phyloP scores from a whole-genome alignment of 768 basidiomycete species.

The Gymnopilus junonius region DNA sequence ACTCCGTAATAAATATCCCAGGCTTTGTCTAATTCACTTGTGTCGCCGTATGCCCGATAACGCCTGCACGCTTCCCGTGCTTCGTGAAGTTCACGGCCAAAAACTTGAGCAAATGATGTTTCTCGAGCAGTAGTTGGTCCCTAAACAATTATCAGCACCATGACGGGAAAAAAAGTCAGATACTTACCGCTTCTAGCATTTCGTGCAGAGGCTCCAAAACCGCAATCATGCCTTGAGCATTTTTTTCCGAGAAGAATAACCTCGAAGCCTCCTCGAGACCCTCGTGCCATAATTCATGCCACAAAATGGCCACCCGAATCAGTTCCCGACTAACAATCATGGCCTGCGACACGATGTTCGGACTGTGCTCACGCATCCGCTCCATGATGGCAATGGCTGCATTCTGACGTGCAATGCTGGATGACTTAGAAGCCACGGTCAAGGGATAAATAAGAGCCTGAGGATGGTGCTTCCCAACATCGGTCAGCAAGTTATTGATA shows the following conservation, averaged over 20 bases:
- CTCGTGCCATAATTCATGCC: conserved; percentile 99
- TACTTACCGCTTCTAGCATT: conserved; percentile 81
- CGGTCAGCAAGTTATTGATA: conserved; percentile 85
- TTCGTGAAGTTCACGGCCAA: conserved; percentile 89
- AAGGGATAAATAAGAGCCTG: conserved; percentile 96
- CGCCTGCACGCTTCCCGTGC: conserved; percentile 90
- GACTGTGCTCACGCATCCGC: conserved; percentile 91
- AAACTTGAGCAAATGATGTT: conserved; percentile 92
- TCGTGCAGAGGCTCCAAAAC: conserved; percentile 92
- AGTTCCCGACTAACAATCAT: conserved; percentile 90
- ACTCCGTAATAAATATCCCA: conserved; percentile 99
- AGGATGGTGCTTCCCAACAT: conserved; percentile 95
- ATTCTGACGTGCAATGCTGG: conserved; percentile 77
- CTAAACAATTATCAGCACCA: conserved; percentile 41
- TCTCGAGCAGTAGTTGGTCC: conserved; percentile 95
- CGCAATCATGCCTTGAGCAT: conserved; percentile 96
- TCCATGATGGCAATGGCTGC: conserved; percentile 90
- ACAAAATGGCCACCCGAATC: conserved; percentile 95
- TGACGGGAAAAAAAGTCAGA: neutral
- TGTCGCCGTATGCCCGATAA: conserved; percentile 86
- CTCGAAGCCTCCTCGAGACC: conserved; percentile 97
- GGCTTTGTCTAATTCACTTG: conserved; percentile 90
- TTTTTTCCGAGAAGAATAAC: conserved; percentile 95
- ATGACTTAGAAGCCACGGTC: conserved; percentile 96
- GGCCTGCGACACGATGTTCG: conserved; percentile 88